A percentile compares a stretch with the other conserved stretches of the same genome.
These are phyloP conservation scores for Vickermania ingenoplastis DNA, from an alignment of 208 protist genomes.

Conservation along the genomic window DNA sequence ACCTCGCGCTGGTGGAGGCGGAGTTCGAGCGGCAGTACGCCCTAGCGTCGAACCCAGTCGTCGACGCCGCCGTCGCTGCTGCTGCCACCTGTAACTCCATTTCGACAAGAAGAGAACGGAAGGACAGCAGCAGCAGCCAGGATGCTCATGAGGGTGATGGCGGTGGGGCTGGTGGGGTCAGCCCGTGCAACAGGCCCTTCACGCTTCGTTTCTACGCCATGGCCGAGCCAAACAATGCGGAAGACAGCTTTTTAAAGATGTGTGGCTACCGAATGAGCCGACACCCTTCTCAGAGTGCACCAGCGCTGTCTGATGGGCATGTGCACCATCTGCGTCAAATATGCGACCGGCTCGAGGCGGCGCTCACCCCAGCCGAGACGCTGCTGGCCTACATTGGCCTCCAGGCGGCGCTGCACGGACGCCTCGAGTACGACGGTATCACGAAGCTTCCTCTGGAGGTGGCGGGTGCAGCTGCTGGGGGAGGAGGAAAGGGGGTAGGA, in stretches of 20 bases:
- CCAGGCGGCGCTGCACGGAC: constrained; percentile 35
- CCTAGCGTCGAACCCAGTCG: neutral
- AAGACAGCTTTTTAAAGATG: neutral
- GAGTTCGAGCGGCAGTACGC: constrained; percentile 9
- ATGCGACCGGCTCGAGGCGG: constrained; percentile 19
- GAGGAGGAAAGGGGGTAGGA: neutral
- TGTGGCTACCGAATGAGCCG: neutral
- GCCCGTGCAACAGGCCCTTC: constrained; percentile 10
- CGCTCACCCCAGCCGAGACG: constrained; percentile 46
- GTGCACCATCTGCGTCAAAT: constrained; percentile 12
- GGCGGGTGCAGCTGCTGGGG: neutral
- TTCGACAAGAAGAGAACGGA: too few relatives aligned
- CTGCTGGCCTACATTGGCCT: constrained; percentile 67
- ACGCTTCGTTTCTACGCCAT: constrained; percentile 9
- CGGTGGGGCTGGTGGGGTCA: too few relatives aligned
- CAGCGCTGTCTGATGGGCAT: neutral
- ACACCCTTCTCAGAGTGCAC: neutral
- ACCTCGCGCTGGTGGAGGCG: constrained; percentile 54
- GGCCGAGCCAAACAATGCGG: neutral
- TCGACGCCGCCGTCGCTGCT: neutral
- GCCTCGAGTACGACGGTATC: constrained; percentile 14
- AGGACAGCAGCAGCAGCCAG: neutral
- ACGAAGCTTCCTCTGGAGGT: neutral
- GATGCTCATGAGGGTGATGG: neutral
- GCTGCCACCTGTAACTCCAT: too few relatives aligned